A percentile compares a stretch with the other conserved stretches of the same genome.
phyloP scores from a whole-genome alignment of 257 asterid species.

The Solanum etuberosum region DNA sequence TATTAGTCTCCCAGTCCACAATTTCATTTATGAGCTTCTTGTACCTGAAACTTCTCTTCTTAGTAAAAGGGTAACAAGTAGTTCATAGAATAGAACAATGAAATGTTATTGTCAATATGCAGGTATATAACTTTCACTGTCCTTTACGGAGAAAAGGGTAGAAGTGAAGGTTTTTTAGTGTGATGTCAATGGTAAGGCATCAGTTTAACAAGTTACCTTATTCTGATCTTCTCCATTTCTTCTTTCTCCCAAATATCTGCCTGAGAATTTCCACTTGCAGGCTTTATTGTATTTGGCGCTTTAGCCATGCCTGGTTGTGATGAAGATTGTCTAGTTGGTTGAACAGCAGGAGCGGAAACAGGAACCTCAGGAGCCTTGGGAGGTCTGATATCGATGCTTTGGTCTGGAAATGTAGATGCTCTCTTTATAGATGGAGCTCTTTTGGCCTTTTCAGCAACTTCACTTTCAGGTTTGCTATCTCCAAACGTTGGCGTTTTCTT shows the following conservation, averaged over 20 bases:
- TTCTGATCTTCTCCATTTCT: conserved; percentile 45
- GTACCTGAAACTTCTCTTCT: conserved; percentile 37
- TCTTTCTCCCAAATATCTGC: conserved; percentile 70
- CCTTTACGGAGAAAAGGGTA: not conserved
- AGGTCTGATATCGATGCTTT: conserved; percentile 6
- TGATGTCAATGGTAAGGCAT: not conserved
- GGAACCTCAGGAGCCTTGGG: conserved; percentile 12
- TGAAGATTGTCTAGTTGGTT: conserved; percentile 4
- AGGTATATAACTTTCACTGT: not conserved
- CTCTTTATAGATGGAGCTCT: conserved; percentile 18
- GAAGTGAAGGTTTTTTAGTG: not conserved
- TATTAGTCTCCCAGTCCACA: conserved; percentile 51
- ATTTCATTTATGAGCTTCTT: conserved; percentile 39
- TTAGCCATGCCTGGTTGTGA: conserved; percentile 15
- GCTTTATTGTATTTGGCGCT: conserved; percentile 15
- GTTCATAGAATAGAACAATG: not conserved
- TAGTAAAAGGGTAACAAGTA: not conserved
- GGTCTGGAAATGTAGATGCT: conserved; percentile 19
- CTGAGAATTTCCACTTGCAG: conserved; percentile 21
- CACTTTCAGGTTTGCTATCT: conserved; percentile 23
- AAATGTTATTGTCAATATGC: not conserved
- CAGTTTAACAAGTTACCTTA: conserved; percentile 25
- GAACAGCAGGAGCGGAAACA: conserved; percentile 10
- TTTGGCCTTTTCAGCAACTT: conserved; percentile 11
- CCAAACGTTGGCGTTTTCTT: conserved; percentile 48